Base-by-base conservation (phyloP, 1,284 basidiomycete genomes). In the Cryptococcus sp. region DNA sequence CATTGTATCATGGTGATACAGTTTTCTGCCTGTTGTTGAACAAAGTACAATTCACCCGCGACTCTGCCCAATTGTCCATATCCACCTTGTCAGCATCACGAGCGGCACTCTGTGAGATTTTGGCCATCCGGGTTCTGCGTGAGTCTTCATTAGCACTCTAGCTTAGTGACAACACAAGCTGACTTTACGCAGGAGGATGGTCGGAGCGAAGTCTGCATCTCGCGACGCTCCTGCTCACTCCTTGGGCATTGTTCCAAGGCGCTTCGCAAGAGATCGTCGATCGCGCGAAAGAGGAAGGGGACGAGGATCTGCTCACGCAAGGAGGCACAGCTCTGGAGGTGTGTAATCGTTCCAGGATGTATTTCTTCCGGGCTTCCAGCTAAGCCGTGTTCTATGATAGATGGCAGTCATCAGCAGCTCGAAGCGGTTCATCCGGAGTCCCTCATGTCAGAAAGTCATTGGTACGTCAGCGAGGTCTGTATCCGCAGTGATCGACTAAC, bases 21-120 rank as follows among this genome's bases (percentile, higher is more conserved):
- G 88, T 93, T 6, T 96, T 96, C 76, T 93, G 91, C 69, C 84
- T 94, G 59, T 85, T 97, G 11, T 81, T 97, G 55, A 95, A 93
- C 76, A 87, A 90, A 47, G 86, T 93, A 13, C 86, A 94, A 76
- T 96, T 96, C 76, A 76, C 86, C 80, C 86, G 65, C 83, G 87
- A 78, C 78, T 89, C 71, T 78, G 83, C 27, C 84, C 87, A 58
- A 77, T 82, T 80, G 6, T 78, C 76, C 8, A 78, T 81, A 53
- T 75, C 77, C 3, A 83, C 88, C 0, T 78, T 97, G 35, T 93
- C 89, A 5, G 78, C 82, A 5, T 86, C 90, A 4, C 84, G 93
- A 47, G 90, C 91, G 0, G 80, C 83, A 23, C 83, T 95, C 38
- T 96, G 93, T 76, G 93, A 97, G 78, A 86, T 96, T 42, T 83